phyloP scores from a whole-genome alignment of 495 filamentous ascomycete genomes.

The Hypomontagnella monticulosa region DNA sequence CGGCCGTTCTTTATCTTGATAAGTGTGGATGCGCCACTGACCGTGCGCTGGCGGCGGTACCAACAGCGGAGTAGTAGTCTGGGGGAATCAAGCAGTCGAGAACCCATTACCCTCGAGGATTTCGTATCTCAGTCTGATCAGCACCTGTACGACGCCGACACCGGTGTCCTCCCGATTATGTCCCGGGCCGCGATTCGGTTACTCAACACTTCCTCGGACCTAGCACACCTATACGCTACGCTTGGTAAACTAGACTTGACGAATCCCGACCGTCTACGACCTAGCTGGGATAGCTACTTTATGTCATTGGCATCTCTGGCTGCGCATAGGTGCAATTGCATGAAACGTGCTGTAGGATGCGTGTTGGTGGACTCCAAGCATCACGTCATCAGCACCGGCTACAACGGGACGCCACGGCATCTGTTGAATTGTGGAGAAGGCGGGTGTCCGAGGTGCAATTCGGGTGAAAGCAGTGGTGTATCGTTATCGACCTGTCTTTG shows the following conservation, averaged over 20 bases:
- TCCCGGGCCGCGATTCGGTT: slow-evolving; percentile 83
- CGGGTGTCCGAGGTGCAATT: slow-evolving; percentile 89
- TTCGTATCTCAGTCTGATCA: slow-evolving; percentile 82
- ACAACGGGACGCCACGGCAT: slow-evolving; percentile 92
- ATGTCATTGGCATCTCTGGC: slow-evolving; percentile 94
- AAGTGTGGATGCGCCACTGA: slow-evolving; percentile 89
- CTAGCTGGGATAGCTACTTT: slow-evolving; percentile 98
- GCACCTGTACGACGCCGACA: slow-evolving; percentile 74
- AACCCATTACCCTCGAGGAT: slow-evolving; percentile 70
- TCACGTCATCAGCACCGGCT: slow-evolving; percentile 94
- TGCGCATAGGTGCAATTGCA: slow-evolving; percentile 92
- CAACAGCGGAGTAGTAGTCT: slow-evolving; percentile 42
- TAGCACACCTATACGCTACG: slow-evolving; percentile 72
- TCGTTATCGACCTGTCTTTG: slow-evolving; percentile 88
- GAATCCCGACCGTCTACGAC: slow-evolving; percentile 80
- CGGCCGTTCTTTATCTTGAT: slow-evolving; percentile 94
- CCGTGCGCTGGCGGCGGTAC: slow-evolving; percentile 80
- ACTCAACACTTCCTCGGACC: slow-evolving; percentile 80
- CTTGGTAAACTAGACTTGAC: slow-evolving; percentile 76
- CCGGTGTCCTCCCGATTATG: slow-evolving; percentile 75
- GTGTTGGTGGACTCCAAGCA: slow-evolving; percentile 85
- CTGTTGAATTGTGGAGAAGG: slow-evolving; percentile 92
- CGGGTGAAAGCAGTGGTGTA: slow-evolving; percentile 70
- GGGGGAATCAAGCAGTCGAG: slow-evolving; percentile 61
- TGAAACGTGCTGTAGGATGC: slow-evolving; percentile 95